Evolutionary conservation across 163 green algal species (phyloP), one percentile per base, ranked within the genome.

Genomic region (Picocystis sp.): DNA sequence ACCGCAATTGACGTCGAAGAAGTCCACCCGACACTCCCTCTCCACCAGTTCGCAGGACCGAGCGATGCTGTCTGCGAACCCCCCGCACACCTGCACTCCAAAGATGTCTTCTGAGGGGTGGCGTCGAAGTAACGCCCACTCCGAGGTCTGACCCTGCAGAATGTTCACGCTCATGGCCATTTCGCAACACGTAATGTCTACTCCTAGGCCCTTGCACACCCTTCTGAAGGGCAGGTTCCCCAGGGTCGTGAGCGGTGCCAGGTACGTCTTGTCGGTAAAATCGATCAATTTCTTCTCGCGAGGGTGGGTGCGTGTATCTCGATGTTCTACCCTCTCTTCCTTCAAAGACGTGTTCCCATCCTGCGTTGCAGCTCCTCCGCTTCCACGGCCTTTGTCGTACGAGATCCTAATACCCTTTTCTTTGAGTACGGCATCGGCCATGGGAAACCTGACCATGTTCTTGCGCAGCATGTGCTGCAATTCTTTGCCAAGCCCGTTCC

Each of bases 141-240:
- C 90, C 9, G 68, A 82, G n/a, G 67, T 54, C 61, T 94, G 81
- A 2, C 83, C 88, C 71, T 93, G 72, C 45, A 41, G 33, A 1
- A 50, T 14, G 22, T 13, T 49, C 21, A 86, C 91, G 13, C 73
- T 78, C 65, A 96, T 59, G 0, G 87, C 87, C 87, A 97, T 97
- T 69, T 97, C 87, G 0, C 82, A 80, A 50, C 78, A 87, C 1
- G 88, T 96, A 15, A 98, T 70, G 57, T 97, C 90, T 8, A 72
- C 81, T 3, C 89, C 89, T 11, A 94, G 60, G 1, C 19, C 52
- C 58, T 87, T 84, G 75, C 81, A 94, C 38, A 95, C 47, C 1
- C 83, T 72, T 35, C 86, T 76, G 70, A 94, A 99, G 14, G 89
- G 90, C 45, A 99, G 79, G 73, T 99, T 99, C 54, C 90, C 90